Evolutionary conservation across 148 eudicot species (phyloP).

Genomic region (Vaccinium vitisidaea): DNA sequence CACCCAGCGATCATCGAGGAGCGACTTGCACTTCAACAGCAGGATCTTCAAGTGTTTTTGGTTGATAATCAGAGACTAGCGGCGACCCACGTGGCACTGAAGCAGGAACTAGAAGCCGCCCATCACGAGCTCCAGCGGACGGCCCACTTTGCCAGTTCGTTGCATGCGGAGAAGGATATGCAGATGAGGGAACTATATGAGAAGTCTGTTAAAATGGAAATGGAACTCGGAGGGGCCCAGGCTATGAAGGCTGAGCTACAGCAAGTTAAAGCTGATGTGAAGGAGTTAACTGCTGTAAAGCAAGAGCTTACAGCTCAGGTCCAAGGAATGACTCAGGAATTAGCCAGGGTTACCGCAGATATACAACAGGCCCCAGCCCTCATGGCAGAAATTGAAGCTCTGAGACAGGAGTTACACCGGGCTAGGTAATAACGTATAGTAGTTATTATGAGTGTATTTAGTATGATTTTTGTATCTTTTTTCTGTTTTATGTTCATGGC

Average conservation of each 20-base stretch:
- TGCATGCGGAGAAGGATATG: conserved; percentile 64
- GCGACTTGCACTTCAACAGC: conserved; percentile 67
- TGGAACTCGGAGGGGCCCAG: conserved; percentile 62
- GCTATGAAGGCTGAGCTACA: conserved; percentile 74
- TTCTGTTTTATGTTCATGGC: background rate
- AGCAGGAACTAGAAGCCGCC: conserved; percentile 76
- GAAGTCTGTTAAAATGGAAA: conserved; percentile 70
- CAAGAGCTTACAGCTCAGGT: conserved; percentile 70
- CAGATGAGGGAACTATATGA: conserved; percentile 77
- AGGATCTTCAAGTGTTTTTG: conserved; percentile 72
- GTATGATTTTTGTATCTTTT: background rate
- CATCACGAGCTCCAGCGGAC: conserved; percentile 70
- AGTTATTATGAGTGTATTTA: background rate
- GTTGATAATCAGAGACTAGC: conserved; percentile 83
- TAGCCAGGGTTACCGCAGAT: conserved; percentile 66
- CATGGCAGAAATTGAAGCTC: conserved; percentile 69
- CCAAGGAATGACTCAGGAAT: conserved; percentile 78
- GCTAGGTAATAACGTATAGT: conserved; percentile 50
- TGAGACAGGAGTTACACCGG: conserved; percentile 73
- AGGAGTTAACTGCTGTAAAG: conserved; percentile 64
- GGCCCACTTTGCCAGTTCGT: conserved; percentile 49
- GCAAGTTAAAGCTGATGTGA: conserved; percentile 65
- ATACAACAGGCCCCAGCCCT: conserved; percentile 71
- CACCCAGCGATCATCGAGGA: conserved; percentile 91
- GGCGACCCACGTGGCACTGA: conserved; percentile 90